A percentile compares a stretch with the other conserved stretches of the same genome.
Evolutionary conservation across 176 grass and related monocot species (phyloP).

Genomic region (Eremochloa ophiuroides): DNA sequence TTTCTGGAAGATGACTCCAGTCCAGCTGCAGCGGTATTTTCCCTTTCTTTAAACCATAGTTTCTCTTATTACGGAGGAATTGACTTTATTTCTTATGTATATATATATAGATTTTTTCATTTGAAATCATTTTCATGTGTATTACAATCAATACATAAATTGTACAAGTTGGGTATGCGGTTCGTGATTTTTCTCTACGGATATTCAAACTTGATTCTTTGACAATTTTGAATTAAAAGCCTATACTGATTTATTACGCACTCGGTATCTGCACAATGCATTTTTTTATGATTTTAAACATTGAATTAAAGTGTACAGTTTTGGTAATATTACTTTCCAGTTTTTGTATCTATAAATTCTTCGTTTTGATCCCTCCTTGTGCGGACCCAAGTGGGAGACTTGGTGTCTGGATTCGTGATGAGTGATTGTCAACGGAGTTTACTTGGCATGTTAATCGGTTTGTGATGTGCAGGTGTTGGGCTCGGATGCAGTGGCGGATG

Average conservation of each 20-base stretch:
- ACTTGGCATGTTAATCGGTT: no score
- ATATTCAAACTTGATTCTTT: neutral
- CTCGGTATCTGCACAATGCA: neutral
- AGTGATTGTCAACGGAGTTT: no score
- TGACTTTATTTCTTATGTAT: neutral
- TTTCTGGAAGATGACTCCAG: slow-evolving; percentile 65
- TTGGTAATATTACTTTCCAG: neutral
- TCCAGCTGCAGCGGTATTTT: slow-evolving; percentile 49
- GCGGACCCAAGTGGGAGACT: no score
- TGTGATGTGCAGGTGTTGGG: no score
- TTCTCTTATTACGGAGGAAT: neutral
- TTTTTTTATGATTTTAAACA: neutral
- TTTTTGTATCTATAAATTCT: slow-evolving; percentile 7
- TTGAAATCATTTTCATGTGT: neutral
- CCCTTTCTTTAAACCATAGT: neutral
- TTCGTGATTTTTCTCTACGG: neutral
- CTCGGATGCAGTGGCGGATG: no score
- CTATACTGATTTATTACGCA: neutral
- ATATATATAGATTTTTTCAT: neutral
- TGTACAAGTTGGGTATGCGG: no score
- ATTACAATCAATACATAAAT: neutral
- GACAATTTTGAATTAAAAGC: neutral
- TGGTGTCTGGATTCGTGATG: no score
- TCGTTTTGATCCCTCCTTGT: neutral
- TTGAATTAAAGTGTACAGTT: neutral